Evolutionary conservation across 1,139 yeast species (phyloP).

Genomic region (Yamadazyma pseudoaaseri): DNA sequence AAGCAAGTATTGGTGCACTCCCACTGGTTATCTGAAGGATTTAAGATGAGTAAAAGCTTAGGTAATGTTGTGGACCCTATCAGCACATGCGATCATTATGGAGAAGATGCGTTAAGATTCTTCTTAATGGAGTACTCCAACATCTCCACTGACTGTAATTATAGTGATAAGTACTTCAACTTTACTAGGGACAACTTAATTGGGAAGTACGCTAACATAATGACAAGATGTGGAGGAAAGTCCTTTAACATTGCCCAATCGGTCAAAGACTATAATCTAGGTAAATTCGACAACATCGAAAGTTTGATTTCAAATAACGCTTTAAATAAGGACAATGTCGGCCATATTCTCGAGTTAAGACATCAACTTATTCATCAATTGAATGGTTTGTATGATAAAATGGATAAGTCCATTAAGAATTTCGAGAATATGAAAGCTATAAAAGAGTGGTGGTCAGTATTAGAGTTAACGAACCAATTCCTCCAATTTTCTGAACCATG

Average conservation of each 20-base stretch:
- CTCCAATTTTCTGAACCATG: slow-evolving; percentile 66
- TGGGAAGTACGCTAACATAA: slow-evolving; percentile 80
- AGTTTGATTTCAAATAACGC: slow-evolving; percentile 15
- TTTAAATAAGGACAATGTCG: slow-evolving; percentile 15
- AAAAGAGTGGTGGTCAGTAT: slow-evolving; percentile 58
- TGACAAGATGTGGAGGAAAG: slow-evolving; percentile 70
- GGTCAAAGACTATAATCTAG: slow-evolving; percentile 19
- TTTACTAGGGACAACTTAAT: slow-evolving; percentile 64
- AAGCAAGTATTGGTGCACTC: slow-evolving; percentile 81
- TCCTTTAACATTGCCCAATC: slow-evolving; percentile 62
- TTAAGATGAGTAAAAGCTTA: slow-evolving; percentile 88
- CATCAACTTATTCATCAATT: slow-evolving; percentile 20
- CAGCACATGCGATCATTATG: slow-evolving; percentile 57
- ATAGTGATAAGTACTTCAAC: slow-evolving; percentile 57
- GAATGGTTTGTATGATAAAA: slow-evolving; percentile 21
- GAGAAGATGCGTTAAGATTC: slow-evolving; percentile 72
- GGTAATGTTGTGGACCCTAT: slow-evolving; percentile 97
- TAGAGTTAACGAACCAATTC: slow-evolving; percentile 63
- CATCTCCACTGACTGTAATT: slow-evolving; percentile 76
- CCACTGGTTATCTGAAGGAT: slow-evolving; percentile 90
- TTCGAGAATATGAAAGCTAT: slow-evolving; percentile 64
- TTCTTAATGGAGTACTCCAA: slow-evolving; percentile 77
- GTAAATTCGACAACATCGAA: slow-evolving; percentile 26
- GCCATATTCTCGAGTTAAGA: slow-evolving; percentile 17
- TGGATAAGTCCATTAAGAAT: slow-evolving; percentile 41